phyloP scores from a whole-genome alignment of 1,139 yeast genomes.

The Diutina rugosa region DNA sequence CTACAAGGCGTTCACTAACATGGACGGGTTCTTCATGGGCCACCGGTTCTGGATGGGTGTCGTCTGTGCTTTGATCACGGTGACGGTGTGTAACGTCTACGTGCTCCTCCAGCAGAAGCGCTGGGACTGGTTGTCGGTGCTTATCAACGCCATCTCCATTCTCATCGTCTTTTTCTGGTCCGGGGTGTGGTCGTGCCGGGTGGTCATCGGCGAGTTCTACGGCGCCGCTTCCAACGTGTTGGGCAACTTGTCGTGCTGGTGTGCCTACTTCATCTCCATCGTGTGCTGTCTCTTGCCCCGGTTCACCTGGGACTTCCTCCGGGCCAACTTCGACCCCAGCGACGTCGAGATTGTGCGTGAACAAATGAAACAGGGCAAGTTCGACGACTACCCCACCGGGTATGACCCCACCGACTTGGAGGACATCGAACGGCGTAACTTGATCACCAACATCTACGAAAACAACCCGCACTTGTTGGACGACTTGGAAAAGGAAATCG shows the following conservation, averaged over 20 bases:
- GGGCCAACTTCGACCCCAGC: conserved; percentile 31
- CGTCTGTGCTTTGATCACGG: conserved; percentile 66
- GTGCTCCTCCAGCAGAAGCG: conserved; percentile 72
- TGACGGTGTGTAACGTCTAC: conserved; percentile 68
- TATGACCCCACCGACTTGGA: conserved; percentile 47
- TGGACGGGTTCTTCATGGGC: conserved; percentile 55
- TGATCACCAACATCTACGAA: conserved; percentile 9
- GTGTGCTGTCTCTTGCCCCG: conserved; percentile 39
- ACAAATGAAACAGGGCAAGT: conserved; percentile 30
- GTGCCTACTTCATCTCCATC: conserved; percentile 33
- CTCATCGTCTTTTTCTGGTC: conserved; percentile 75
- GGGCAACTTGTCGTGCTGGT: conserved; percentile 43
- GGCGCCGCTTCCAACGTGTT: conserved; percentile 42
- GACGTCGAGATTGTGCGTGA: conserved; percentile 48
- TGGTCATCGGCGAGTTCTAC: conserved; percentile 34
- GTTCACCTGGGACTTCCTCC: conserved; percentile 34
- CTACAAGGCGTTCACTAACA: conserved; percentile 41
- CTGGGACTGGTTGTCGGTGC: conserved; percentile 83
- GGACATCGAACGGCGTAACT: conserved; percentile 31
- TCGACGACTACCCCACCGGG: conserved; percentile 34
- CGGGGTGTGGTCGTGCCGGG: conserved; percentile 66
- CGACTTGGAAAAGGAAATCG: background rate
- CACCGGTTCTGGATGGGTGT: conserved; percentile 85
- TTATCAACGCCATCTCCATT: conserved; percentile 52
- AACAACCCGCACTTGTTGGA: background rate